Conservation (phyloP, 352 stramenopile species). For the Globisporangium abappressorium region DNA sequence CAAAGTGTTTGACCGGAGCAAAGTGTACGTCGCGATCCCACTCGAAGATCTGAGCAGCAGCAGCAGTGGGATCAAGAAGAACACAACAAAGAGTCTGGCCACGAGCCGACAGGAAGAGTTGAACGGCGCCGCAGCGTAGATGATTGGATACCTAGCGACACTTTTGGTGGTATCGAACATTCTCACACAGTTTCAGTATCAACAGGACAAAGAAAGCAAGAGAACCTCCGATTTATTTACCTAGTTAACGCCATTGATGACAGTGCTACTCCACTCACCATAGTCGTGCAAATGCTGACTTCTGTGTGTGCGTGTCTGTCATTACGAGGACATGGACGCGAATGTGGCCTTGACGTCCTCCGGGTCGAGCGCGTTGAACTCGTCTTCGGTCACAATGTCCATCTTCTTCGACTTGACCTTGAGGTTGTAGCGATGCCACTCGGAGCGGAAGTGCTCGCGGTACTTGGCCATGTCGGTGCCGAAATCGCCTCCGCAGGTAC, state of each 20-base stretch:
- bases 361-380: conserved; percentile 50
- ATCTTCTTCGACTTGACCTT: conserved; percentile 93
- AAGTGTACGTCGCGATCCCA: conserved; percentile 79
- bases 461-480: conserved; percentile 78
- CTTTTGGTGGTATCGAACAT: not conserved
- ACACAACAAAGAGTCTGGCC: conserved; percentile 24
- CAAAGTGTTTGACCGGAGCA: conserved; percentile 80
- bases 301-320: not conserved
- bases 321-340: conserved; percentile 60
- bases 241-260: conserved; percentile 1
- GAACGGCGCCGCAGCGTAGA: not conserved
- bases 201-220: not conserved
- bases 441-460: conserved; percentile 93
- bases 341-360: conserved; percentile 67
- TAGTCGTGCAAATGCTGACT: not conserved
- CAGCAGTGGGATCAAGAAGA: conserved; percentile 11
- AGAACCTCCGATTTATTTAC: conserved; percentile 5
- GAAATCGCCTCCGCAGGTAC: conserved; percentile 93
- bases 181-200: not conserved
- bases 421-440: conserved; percentile 98
- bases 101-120: conserved; percentile 1
- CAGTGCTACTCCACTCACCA: not conserved
- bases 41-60: conserved; percentile 11
- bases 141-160: not conserved
- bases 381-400: conserved; percentile 62